Evolutionary conservation across 2,329 filamentous ascomycete species (phyloP).

Genomic region (Fusarium phyllophilum): DNA sequence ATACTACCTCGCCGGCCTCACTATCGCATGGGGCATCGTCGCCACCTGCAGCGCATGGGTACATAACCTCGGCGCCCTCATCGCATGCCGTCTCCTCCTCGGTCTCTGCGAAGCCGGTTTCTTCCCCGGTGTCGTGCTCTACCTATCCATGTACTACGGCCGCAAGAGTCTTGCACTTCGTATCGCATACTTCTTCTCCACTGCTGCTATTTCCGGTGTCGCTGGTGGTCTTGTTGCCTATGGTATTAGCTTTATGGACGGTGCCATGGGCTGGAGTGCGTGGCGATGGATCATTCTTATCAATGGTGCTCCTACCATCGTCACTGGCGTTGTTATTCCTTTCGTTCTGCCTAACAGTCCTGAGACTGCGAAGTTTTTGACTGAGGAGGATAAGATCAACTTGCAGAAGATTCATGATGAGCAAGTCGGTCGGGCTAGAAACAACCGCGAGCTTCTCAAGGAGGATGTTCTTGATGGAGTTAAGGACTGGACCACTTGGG

Average conservation of each 20-base stretch:
- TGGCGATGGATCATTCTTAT: constrained; percentile 75
- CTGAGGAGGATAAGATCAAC: constrained; percentile 53
- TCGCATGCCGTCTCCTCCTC: constrained; percentile 53
- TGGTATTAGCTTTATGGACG: constrained; percentile 71
- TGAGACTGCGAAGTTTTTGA: constrained; percentile 57
- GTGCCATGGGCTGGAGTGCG: constrained; percentile 63
- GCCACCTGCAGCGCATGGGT: constrained; percentile 57
- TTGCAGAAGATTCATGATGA: constrained; percentile 60
- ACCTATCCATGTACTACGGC: constrained; percentile 71
- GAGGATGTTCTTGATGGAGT: constrained; percentile 34
- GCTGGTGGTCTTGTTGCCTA: constrained; percentile 73
- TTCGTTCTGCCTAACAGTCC: constrained; percentile 69
- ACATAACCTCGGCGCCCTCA: constrained; percentile 56
- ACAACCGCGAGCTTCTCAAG: constrained; percentile 40
- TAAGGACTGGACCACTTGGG: constrained; percentile 71
- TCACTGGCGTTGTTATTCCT: constrained; percentile 63
- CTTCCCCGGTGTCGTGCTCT: constrained; percentile 61
- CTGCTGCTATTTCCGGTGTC: constrained; percentile 69
- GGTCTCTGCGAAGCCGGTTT: constrained; percentile 59
- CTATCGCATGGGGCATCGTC: constrained; percentile 56
- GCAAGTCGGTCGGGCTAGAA: constrained; percentile 51
- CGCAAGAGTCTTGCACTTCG: constrained; percentile 69
- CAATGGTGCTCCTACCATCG: constrained; percentile 56
- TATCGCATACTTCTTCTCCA: constrained; percentile 70
- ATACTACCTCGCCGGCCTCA: constrained; percentile 62